Evolutionary conservation across 345 rosid genomes (phyloP), one percentile per base, ranked within the genome.

Genomic region (Bruguiera gymnorhiza): DNA sequence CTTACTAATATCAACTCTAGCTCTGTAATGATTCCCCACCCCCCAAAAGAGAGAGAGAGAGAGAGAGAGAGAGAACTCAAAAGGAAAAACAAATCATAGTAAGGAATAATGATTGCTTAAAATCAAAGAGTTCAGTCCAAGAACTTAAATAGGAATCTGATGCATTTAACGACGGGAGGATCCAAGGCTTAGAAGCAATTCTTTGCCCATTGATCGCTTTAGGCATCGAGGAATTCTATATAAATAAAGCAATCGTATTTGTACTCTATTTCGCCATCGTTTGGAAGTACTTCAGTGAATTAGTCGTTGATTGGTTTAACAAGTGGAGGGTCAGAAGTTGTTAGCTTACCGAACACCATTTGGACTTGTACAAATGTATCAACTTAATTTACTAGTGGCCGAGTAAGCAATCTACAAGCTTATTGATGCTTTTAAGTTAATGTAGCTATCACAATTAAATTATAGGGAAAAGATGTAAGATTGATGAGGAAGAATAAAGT

Each of bases 181-280:
- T 56, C 29, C n/a, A 4, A 66, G 59, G 26, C n/a, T 31, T 29
- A 1, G 39, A 69, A 69, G 65, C 63, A 43, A 69, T 69, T 29
- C 72, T 59, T 69, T 69, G 9, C 65, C 57, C 31, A 15, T 4
- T 27, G 21, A 6, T 43, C 64, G 59, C 63, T 69, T 18, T 10
- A 57, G 26, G 62, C 31, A 57, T 57, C 54, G 26, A 39, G 23
- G 18, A 4, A 53, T 11, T 11, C 15, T 43, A 4, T 3, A 13
- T 13, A 43, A 21, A 5, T 15, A 7, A n/a, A n/a, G 15, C 23
- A 13, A 56, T 26, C 60, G 1, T 24, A 10, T 24, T 56, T 24
- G 23, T 21, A 21, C 16, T 6, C 60, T 24, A 9, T 56, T 43
- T 56, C 16, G 18, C 9, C 30, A 24, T 56, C 2, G 18, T 56